phyloP scores from a whole-genome alignment of 2,329 filamentous ascomycete species.

The Didymella sp. region DNA sequence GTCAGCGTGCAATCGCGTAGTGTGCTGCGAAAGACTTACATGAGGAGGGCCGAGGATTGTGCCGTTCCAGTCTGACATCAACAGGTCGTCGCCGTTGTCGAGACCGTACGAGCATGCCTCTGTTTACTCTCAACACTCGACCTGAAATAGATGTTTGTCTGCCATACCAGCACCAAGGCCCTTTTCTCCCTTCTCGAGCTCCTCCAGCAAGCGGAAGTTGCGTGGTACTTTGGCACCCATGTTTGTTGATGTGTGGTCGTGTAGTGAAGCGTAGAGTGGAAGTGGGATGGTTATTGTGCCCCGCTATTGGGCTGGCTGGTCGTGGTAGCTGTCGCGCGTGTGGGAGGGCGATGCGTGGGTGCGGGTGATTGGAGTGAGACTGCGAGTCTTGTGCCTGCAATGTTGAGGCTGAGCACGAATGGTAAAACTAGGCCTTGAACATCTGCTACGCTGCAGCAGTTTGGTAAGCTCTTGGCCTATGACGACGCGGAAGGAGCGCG shows the following conservation, averaged over 20 bases:
- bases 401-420: conserved; percentile 12
- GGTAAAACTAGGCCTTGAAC: conserved; percentile 5
- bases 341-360: conserved; percentile 4
- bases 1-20: neutral
- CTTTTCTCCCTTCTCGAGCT: conserved; percentile 99
- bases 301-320: conserved; percentile 35
- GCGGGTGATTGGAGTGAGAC: neutral
- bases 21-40: conserved; percentile 63
- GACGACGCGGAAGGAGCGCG: conserved; percentile 17
- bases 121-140: conserved; percentile 47
- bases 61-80: conserved; percentile 99
- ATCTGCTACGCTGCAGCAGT: conserved; percentile 11
- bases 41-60: conserved; percentile 97
- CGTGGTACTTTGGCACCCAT: conserved; percentile 83
- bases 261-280: conserved; percentile 24
- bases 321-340: conserved; percentile 14
- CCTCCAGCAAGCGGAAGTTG: conserved; percentile 95
- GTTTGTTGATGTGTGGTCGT: conserved; percentile 22
- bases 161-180: conserved; percentile 82
- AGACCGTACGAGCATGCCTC: conserved; percentile 98
- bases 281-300: conserved; percentile 39
- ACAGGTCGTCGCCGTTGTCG: conserved; percentile 89
- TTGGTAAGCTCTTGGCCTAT: conserved; percentile 23
- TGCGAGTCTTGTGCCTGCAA: neutral
- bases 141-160: neutral